Conservation (phyloP, 345 rosid species). For the Populus pruinosa region DNA sequence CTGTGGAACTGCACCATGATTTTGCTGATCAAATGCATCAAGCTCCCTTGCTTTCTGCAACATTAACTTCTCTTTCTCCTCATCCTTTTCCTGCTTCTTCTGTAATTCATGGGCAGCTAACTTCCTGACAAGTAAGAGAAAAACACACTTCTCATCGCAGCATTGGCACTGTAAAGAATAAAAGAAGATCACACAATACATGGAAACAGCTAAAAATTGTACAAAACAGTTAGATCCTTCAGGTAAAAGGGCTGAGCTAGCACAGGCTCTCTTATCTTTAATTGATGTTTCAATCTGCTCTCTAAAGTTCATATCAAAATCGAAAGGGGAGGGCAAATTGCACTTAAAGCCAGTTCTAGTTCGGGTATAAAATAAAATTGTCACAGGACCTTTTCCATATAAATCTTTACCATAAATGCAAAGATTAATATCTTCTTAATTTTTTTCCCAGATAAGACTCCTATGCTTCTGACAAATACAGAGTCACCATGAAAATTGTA, state of each 20-base stretch:
- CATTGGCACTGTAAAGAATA: background rate
- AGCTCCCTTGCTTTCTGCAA: slow-evolving; percentile 77
- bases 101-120: slow-evolving; percentile 65
- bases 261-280: background rate
- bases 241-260: background rate
- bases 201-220: background rate
- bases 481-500: background rate
- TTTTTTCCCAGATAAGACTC: background rate
- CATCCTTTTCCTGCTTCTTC: slow-evolving; percentile 76
- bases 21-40: slow-evolving; percentile 94
- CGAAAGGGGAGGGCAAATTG: background rate
- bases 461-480: background rate
- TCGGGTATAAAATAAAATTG: background rate
- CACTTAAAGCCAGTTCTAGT: background rate
- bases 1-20: slow-evolving; percentile 87
- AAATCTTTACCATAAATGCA: too few species aligned
- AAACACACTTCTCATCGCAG: slow-evolving; percentile 6
- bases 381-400: background rate
- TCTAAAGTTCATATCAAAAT: background rate
- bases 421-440: background rate
- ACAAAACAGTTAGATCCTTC: background rate
- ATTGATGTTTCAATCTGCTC: background rate
- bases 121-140: slow-evolving; percentile 45
- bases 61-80: slow-evolving; percentile 68
- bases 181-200: background rate